Base-by-base conservation (phyloP, 495 filamentous ascomycete genomes). In the Lentithecium fluviatile region DNA sequence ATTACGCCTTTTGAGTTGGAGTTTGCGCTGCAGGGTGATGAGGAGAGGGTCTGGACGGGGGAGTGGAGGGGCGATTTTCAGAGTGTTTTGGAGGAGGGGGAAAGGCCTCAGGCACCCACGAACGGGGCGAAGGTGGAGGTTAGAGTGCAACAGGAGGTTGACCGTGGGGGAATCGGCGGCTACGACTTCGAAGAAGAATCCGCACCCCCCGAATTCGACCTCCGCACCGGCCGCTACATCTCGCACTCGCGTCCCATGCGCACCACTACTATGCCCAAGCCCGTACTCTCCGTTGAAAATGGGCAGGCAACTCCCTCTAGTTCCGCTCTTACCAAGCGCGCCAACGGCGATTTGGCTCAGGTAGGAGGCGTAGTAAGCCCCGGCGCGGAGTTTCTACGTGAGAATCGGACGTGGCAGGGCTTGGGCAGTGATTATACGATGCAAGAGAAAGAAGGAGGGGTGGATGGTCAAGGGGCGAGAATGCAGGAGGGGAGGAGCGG, bases 1-100 rank as follows among this genome's bases (percentile, higher is more conserved):
- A 82, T 98, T 34, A 98, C 95, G 11, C 92, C 94, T 2, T 97
- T 91, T 69, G 94, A 97, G 80, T 75, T 97, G 23, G 83, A 82
- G 36, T 70, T 96, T 45, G 87, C 87, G 3, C 75, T 97, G 59
- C 74, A 80, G 71, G 75, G 80, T 4, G 90, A 96, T 68, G 79
- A 77, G 32, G 79, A 82, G 68, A 83, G 91, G 59, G 78, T 67
- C 13, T 81, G 74, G 75, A 72, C 64, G 5, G 70, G 74, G 3
- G 73, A 75, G 49, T 80, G 78, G 78, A 65, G 69, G n/a, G 71
- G 69, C 3, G 76, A 79, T 64, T 80, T 78, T 53, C 67, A 69
- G 45, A 71, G 59, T 11, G 34, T 78, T 43, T 37, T 77, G 43
- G 60, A 43, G 26, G 66, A 67, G 24, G 52, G 58, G 47, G 55